A percentile compares a stretch with the other conserved stretches of the same genome.
phyloP scores from a whole-genome alignment of 2,329 filamentous ascomycete genomes.

The Penicillium hesseltinei region DNA sequence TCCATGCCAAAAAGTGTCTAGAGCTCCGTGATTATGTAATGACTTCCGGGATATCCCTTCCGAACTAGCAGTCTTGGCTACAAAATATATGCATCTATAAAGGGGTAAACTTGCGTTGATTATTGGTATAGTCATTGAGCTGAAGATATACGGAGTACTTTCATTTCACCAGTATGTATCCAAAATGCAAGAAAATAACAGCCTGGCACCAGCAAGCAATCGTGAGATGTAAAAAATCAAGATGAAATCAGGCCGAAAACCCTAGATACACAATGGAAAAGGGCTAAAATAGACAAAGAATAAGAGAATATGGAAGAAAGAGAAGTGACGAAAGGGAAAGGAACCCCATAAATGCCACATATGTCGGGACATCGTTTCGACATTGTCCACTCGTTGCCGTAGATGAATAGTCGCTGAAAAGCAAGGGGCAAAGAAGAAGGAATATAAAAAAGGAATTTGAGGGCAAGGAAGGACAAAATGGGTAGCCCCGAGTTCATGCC shows the following conservation, averaged over 20 bases:
- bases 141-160: background rate
- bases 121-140: background rate
- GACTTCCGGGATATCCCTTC: conserved; percentile 6
- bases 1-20: conserved; percentile 22
- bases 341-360: conserved; percentile 18
- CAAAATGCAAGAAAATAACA: conserved; percentile 1
- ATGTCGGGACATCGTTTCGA: conserved; percentile 26
- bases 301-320: background rate
- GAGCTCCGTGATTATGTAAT: conserved; percentile 21
- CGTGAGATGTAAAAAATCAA: background rate
- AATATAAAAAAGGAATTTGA: conserved; percentile 9
- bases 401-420: conserved; percentile 27
- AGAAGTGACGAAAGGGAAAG: conserved; percentile 9
- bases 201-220: background rate
- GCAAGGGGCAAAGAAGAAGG: conserved; percentile 18
- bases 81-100: background rate
- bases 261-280: conserved; percentile 1
- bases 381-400: conserved; percentile 27
- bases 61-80: background rate
- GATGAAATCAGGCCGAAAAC: conserved; percentile 1
- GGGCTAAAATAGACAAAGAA: conserved; percentile 10
- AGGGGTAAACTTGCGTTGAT: background rate
- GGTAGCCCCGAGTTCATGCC: background rate
- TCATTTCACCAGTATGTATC: background rate
- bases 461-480: conserved; percentile 7